These are phyloP conservation scores for Axilococcus clingmanii DNA, from an alignment of 139 green algal species.

Conservation along the genomic window DNA sequence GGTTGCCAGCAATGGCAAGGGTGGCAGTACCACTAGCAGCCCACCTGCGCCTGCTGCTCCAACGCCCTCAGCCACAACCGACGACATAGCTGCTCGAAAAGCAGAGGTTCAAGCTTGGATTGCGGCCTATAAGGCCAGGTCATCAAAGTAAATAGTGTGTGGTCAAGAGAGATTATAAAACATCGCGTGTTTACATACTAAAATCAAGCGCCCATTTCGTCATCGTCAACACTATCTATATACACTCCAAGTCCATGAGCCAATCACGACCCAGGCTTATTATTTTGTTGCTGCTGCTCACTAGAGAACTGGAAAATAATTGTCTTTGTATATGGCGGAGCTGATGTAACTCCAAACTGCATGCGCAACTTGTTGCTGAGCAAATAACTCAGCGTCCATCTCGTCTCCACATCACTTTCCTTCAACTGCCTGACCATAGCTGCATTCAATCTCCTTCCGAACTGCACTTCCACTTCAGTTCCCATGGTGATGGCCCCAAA, in stretches of 20 bases:
- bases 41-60: neutral
- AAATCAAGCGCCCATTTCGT: too few relatives aligned
- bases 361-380: slow-evolving; percentile 70
- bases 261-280: too few relatives aligned
- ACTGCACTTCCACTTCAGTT: slow-evolving; percentile 88
- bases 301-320: slow-evolving; percentile 76
- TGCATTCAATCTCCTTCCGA: slow-evolving; percentile 50
- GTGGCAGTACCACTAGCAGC: neutral
- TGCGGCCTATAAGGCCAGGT: slow-evolving; percentile 9
- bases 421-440: slow-evolving; percentile 68
- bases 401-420: slow-evolving; percentile 58
- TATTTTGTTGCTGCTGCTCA: too few relatives aligned
- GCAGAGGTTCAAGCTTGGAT: slow-evolving; percentile 5
- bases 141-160: neutral
- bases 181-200: neutral
- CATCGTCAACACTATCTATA: too few relatives aligned
- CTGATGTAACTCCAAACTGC: slow-evolving; percentile 62
- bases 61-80: neutral
- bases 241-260: too few relatives aligned
- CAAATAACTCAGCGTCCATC: slow-evolving; percentile 77
- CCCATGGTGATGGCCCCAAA: slow-evolving; percentile 52
- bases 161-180: neutral
- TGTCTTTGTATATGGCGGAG: slow-evolving; percentile 47
- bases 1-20: neutral
- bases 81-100: neutral